Evolutionary conservation across 768 basidiomycete species (phyloP).

Genomic region (Rhodotorula kratochvilovae): DNA sequence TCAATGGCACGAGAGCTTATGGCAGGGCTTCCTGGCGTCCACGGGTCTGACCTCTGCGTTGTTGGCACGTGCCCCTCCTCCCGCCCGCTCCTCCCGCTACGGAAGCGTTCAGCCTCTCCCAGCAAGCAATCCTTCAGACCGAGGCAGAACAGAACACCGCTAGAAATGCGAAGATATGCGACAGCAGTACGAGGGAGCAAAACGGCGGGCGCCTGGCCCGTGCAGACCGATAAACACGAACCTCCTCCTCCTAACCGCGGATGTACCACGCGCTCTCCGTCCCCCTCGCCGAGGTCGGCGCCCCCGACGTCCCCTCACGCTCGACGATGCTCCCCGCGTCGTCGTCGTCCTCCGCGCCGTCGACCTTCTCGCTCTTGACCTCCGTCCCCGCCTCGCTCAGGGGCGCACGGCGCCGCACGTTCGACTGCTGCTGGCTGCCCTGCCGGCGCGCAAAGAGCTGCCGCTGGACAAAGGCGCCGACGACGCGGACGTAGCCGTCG

Average conservation of each 20-base stretch:
- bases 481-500: conserved; percentile 23
- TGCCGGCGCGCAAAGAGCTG: conserved; percentile 19
- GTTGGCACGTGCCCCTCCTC: too few relatives aligned
- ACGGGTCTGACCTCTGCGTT: too few relatives aligned
- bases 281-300: neutral
- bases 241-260: neutral
- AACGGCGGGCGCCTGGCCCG: neutral
- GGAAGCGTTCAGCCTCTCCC: too few relatives aligned
- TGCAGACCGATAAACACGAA: too few relatives aligned
- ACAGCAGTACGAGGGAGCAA: neutral
- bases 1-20: too few relatives aligned
- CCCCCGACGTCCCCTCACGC: neutral
- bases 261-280: neutral
- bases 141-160: neutral
- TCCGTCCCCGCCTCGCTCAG: conserved; percentile 1
- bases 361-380: conserved; percentile 11
- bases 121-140: too few relatives aligned
- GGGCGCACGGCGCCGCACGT: neutral
- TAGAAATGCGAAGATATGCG: neutral
- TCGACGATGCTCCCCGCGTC: neutral
- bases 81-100: too few relatives aligned
- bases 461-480: conserved; percentile 17
- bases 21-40: too few relatives aligned
- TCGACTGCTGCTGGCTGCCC: conserved; percentile 13
- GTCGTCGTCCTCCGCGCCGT: neutral